Base-by-base conservation (phyloP, 2,329 filamentous ascomycete species). In the Aureobasidium musti region DNA sequence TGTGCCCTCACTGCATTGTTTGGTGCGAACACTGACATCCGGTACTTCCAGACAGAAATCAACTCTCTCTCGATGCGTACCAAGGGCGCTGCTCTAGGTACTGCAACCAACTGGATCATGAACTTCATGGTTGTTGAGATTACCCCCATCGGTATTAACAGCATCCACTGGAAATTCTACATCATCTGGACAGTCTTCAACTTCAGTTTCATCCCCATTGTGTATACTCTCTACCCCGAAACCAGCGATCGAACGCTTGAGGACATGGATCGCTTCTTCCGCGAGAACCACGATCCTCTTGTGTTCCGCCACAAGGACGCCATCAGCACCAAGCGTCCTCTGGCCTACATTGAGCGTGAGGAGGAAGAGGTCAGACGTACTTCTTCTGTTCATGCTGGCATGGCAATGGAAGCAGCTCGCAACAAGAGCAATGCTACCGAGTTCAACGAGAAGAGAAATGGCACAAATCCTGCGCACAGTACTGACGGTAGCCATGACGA, bases 41-140 rank as follows among this genome's bases (percentile, higher is more conserved):
- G n/a, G n/a, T n/a, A n/a, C n/a, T n/a, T n/a, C n/a, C n/a, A n/a
- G 0, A 79, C 81, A 1, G 82, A 84, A 63, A 82, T 83, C 72
- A 83, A 83, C 65, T 78, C 78, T 0, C 73, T 84, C 28, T 75
- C 77, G 0, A 83, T 83, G 76, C 74, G 82, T 47, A 81, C 81
- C 1, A 82, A 81, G 66, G 80, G 81, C 4, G 81, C 81, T 0
- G 81, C 82, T 0, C 66, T 83, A 0, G 82, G 79, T 0, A 83
- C 81, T 11, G 82, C 81, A 0, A 83, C 81, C 0, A 82, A 84
- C 53, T 84, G 82, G 82, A 79, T 82, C 17, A 79, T 78, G 70
- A 81, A 80, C 63, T 63, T 50, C 59, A 54, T 53, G 67, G 75
- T 80, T 21, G 78, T 80, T 10, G 74, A 80, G 67, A 78, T 81